Evolutionary conservation across 805 yeast genomes (phyloP), one percentile per base, ranked within the genome.

Genomic region (Henningerozyma blattae): DNA sequence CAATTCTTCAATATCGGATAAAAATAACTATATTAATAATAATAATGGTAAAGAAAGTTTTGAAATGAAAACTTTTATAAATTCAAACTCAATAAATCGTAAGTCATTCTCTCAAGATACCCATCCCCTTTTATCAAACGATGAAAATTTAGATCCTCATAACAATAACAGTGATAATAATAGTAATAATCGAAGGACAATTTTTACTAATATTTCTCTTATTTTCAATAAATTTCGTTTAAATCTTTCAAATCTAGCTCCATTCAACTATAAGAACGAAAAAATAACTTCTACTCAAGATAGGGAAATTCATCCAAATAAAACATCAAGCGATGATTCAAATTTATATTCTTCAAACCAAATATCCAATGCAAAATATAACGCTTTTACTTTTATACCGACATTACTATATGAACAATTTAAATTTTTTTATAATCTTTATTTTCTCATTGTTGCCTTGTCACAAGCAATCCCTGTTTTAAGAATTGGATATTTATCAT

Each of bases 361-460:
- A 5, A 72, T 91, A 10, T 82, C 94, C 30, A 91, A 91, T 57
- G 97, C 98, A 15, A 89, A 87, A 58, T 91, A 91, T 59, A 83
- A 83, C 45, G 83, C 91, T 2, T 54, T 85, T 25, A 76, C 95
- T 1, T 91, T 91, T 49, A 59, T 91, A 10, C 99, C 99, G 3
- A 68, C 85, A 28, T 75, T 91, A 35, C 67, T 91, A 18, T 93
- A 82, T 56, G 95, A 89, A 55, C 99, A 91, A 64, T 91, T 91
- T 73, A 86, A 86, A 62, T 89, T 91, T 56, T 91, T 91, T 59
- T 91, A 86, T 68, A 91, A 91, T 58, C 62, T 91, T 32, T 91
- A 91, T 58, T 91, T 91, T 54, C 61, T 93, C 33, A 52, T 91
- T 14, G 98, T 93, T 43, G 97, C 98, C 10, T 67, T 93, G 39